phyloP scores from a whole-genome alignment of 768 basidiomycete species.

The Tubosaeta sp. region DNA sequence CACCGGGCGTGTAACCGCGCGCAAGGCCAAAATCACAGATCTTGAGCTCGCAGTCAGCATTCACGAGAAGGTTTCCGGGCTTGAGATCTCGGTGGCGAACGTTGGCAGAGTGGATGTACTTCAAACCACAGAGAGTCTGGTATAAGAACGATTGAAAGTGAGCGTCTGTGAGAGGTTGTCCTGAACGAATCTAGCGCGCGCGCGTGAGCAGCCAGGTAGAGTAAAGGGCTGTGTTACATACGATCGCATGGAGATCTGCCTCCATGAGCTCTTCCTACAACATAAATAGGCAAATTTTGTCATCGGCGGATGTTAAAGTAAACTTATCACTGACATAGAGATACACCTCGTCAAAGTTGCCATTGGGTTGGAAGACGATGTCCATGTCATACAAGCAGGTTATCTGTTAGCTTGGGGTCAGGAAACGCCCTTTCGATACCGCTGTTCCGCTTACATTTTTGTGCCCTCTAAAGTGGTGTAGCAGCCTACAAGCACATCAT shows the following conservation, averaged over 20 bases:
- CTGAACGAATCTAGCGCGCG: conserved; percentile 65
- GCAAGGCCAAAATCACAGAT: conserved; percentile 99
- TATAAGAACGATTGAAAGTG: conserved; percentile 97
- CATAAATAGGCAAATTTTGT: conserved; percentile 1
- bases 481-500: conserved; percentile 47
- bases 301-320: not conserved
- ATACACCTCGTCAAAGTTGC: conserved; percentile 96
- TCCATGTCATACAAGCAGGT: conserved; percentile 98
- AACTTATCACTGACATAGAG: conserved; percentile 59
- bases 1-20: conserved; percentile 84
- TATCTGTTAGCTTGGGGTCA: conserved; percentile 51
- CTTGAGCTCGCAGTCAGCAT: conserved; percentile 97
- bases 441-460: conserved; percentile 72
- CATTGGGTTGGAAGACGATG: conserved; percentile 87
- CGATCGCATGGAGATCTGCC: conserved; percentile 98
- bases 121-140: conserved; percentile 95
- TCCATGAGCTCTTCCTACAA: conserved; percentile 97
- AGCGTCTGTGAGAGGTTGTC: conserved; percentile 84
- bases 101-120: conserved; percentile 97
- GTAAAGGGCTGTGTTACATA: conserved; percentile 33
- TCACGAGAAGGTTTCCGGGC: conserved; percentile 92
- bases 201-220: not conserved
- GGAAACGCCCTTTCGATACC: not conserved
- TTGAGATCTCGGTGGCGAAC: conserved; percentile 97
- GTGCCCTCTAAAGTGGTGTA: conserved; percentile 98